Percentiles rank a stretch among this genome's conserved stretches.
These are phyloP conservation scores for Claviceps purpurea DNA, from an alignment of 2,329 filamentous ascomycete genomes.

Conservation along the genomic window DNA sequence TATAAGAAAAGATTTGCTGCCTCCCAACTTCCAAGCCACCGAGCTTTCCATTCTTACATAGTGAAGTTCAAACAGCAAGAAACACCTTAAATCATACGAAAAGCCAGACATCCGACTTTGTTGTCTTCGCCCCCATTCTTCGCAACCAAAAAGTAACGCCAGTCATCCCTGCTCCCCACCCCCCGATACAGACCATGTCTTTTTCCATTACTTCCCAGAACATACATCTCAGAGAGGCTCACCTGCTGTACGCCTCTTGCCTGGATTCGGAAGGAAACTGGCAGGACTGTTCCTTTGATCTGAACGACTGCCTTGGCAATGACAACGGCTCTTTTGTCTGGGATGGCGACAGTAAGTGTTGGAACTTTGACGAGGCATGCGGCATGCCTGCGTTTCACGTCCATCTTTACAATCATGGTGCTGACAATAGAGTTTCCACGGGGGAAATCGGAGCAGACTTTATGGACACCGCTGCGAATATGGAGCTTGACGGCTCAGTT, in stretches of 20 bases:
- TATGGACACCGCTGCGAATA: neutral
- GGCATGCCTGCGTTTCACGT: neutral
- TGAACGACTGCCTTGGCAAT: constrained; percentile 8
- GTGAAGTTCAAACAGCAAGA: no score
- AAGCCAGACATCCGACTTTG: no score
- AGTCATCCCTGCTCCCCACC: neutral
- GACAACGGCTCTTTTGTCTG: constrained; percentile 8
- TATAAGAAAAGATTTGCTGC: no score
- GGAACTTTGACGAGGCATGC: neutral
- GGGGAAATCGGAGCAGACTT: neutral
- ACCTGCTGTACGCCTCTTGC: constrained; percentile 7
- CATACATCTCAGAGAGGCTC: constrained; percentile 3
- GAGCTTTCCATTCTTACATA: no score
- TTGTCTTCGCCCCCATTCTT: no score
- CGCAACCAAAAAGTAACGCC: neutral
- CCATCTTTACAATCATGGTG: neutral
- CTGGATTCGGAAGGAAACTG: neutral
- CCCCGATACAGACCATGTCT: neutral
- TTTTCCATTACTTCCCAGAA: constrained; percentile 3
- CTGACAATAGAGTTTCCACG: neutral
- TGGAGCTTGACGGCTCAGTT: neutral
- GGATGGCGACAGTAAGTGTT: constrained; percentile 8
- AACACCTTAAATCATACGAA: no score
- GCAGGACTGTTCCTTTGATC: constrained; percentile 2
- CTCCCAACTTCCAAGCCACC: no score